Base-by-base conservation (phyloP, 1,139 yeast genomes). In the Eremothecium coryli region DNA sequence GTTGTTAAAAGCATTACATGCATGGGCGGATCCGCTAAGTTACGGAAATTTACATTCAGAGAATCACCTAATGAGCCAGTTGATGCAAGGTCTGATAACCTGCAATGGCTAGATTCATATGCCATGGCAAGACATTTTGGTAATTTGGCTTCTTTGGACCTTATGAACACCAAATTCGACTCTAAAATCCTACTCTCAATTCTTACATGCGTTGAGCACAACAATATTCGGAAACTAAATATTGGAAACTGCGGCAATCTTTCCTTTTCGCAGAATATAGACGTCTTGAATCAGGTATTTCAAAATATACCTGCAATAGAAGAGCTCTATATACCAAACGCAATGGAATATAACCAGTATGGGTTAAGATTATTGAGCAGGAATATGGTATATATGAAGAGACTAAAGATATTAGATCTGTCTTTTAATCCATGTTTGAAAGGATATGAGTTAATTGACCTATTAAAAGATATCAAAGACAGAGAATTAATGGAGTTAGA, bases 81-180 rank as follows among this genome's bases (percentile, higher is more conserved):
- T 22, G 24, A 40, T 13, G 43, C 43, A 22, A 23, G 44, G 18
- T 45, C 40, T 13, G 37, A 40, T n/a, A 26, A 32, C 6, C 29
- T 35, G 7, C 37, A 39, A 9, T 24, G 32, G 24, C 31, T 39
- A 30, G 17, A 16, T 15, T n/a, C 5, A 4, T n/a, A 27, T 3
- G 14, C n/a, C 11, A 44, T 45, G 23, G 15, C 23, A 7, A 16
- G 37, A 6, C 52, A 52, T 38, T 31, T 55, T 2, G 30, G 35
- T 22, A 32, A 39, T 14, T 22, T 55, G 25, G 38, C 30, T 11
- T 33, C 37, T 8, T 27, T 54, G 4, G 59, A 55, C 36, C 31
- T 54, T 11, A 52, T 53, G 59, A 48, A 56, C n/a, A 41, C 52
- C 2, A 50, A 54, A 6, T 47, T 53, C 12, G 46, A 50, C 13